Evolutionary conservation across 768 basidiomycete genomes (phyloP).

Genomic region (Lentinus tigrinus): DNA sequence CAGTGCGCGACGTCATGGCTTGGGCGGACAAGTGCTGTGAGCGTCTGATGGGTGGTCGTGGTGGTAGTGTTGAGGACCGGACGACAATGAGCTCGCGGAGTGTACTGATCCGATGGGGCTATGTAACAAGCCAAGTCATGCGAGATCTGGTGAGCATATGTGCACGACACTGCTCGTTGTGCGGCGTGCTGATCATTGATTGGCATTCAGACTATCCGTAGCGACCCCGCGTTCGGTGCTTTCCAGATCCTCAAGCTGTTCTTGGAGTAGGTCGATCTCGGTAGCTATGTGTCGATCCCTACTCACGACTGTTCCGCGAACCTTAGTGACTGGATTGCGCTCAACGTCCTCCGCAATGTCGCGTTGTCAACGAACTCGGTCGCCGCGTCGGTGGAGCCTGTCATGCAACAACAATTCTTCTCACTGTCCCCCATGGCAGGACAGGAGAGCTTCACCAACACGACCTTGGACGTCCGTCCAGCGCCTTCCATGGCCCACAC

Average conservation of each 20-base stretch:
- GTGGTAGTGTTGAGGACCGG: constrained; percentile 65
- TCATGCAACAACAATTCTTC: constrained; percentile 89
- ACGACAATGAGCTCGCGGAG: constrained; percentile 84
- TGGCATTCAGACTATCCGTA: constrained; percentile 74
- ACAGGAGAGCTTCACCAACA: constrained; percentile 68
- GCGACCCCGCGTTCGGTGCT: constrained; percentile 89
- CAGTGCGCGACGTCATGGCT: constrained; percentile 82
- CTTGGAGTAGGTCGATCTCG: constrained; percentile 64
- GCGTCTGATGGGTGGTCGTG: constrained; percentile 72
- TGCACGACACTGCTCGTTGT: background rate
- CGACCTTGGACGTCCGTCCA: constrained; percentile 58
- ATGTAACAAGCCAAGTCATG: constrained; percentile 92
- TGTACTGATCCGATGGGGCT: constrained; percentile 87
- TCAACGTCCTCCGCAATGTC: constrained; percentile 83
- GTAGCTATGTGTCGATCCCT: constrained; percentile 14
- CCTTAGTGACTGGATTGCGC: constrained; percentile 84
- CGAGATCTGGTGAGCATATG: constrained; percentile 68
- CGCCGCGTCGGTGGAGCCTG: constrained; percentile 87
- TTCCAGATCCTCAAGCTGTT: constrained; percentile 92
- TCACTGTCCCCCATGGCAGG: constrained; percentile 87
- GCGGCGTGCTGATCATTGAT: constrained; percentile 1
- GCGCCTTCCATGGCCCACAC: constrained; percentile 71
- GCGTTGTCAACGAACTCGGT: constrained; percentile 90
- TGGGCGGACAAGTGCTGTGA: constrained; percentile 94
- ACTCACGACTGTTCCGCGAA: background rate